phyloP scores from a whole-genome alignment of 2,329 filamentous ascomycete species.

The Nannizziopsis arthrosporioides region DNA sequence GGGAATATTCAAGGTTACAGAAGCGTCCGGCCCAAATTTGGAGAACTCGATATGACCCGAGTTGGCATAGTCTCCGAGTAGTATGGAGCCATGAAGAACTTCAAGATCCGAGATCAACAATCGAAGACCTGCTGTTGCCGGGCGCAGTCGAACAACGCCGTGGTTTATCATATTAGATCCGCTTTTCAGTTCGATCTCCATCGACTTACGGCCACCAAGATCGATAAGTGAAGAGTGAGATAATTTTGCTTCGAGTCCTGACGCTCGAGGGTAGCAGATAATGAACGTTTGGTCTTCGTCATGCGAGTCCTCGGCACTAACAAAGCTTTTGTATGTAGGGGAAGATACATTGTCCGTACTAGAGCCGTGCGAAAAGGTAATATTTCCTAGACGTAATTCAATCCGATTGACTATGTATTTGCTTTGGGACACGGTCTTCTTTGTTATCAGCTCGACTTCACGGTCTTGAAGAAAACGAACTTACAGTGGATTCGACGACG shows the following conservation, averaged over 20 bases:
- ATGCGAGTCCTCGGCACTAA: constrained; percentile 21
- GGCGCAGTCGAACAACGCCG: constrained; percentile 43
- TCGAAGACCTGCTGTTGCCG: constrained; percentile 49
- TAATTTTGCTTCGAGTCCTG: constrained; percentile 58
- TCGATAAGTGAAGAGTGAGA: constrained; percentile 59
- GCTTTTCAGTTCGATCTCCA: constrained; percentile 61
- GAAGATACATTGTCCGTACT: constrained; percentile 16
- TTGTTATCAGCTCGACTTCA: constrained; percentile 1
- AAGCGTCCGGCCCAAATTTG: constrained; percentile 22
- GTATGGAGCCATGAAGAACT: constrained; percentile 32
- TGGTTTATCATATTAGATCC: constrained; percentile 55
- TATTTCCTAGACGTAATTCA: constrained; percentile 40
- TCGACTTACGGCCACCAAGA: constrained; percentile 63
- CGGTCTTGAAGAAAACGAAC: constrained; percentile 13
- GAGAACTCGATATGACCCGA: constrained; percentile 38
- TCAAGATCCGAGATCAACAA: constrained; percentile 43
- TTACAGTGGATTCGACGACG: constrained; percentile 39
- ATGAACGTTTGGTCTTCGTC: constrained; percentile 49
- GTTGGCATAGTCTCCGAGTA: constrained; percentile 33
- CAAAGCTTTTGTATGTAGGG: neutral
- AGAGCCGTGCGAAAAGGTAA: constrained; percentile 28
- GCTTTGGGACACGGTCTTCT: constrained; percentile 44
- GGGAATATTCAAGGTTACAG: constrained; percentile 49
- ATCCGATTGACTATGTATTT: constrained; percentile 65
- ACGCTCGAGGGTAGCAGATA: constrained; percentile 58